A percentile compares a stretch with the other conserved stretches of the same genome.
phyloP scores from a whole-genome alignment of 768 basidiomycete genomes.

The Kondoa malvinella region DNA sequence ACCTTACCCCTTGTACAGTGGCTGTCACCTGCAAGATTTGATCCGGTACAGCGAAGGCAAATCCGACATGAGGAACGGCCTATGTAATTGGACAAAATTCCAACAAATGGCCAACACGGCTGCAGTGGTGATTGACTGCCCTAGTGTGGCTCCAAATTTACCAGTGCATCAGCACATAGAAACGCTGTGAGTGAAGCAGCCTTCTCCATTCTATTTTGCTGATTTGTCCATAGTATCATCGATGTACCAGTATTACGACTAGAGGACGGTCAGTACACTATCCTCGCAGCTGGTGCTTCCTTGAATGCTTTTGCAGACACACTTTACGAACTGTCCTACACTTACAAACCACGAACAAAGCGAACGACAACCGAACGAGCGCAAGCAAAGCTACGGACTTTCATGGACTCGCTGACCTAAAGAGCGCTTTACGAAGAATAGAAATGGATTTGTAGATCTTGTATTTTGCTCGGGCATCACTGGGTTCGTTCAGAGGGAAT shows the following conservation, averaged over 20 bases:
- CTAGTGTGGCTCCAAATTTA: conserved; percentile 14
- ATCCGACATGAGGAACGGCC: conserved; percentile 49
- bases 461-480: no score
- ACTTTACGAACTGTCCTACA: conserved; percentile 16
- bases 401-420: background rate
- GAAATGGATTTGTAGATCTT: no score
- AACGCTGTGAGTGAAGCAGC: conserved; percentile 1
- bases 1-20: conserved; percentile 38
- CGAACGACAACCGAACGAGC: background rate
- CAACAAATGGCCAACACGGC: conserved; percentile 80
- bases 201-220: background rate
- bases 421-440: background rate
- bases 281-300: background rate
- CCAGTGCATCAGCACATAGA: conserved; percentile 20
- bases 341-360: conserved; percentile 14
- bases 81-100: conserved; percentile 93
- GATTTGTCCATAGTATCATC: conserved; percentile 8
- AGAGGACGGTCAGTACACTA: conserved; percentile 5
- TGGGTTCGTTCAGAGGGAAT: no score
- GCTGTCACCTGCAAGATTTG: conserved; percentile 78
- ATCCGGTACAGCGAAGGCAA: conserved; percentile 76
- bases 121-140: conserved; percentile 41
- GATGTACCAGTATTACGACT: conserved; percentile 16
- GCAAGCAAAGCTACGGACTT: background rate
- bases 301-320: background rate